A percentile compares a stretch with the other conserved stretches of the same genome.
Evolutionary conservation across 208 protist species (phyloP).

Genomic region (Leishmania tropica): DNA sequence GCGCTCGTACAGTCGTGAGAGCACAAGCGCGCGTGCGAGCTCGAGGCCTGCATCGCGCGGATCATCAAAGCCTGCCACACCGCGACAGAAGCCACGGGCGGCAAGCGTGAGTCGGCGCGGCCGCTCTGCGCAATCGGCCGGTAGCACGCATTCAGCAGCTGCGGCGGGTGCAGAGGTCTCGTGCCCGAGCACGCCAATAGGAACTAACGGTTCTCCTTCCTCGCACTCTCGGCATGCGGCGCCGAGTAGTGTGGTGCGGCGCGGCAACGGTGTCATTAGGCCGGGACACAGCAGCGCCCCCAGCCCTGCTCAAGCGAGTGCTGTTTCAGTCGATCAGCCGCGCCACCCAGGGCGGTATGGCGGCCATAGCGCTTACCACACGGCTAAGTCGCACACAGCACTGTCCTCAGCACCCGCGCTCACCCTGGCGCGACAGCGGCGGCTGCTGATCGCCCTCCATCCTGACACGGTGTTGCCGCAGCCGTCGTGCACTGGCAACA

Average conservation of each 20-base stretch:
- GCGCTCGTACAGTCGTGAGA: neutral
- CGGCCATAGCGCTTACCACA: neutral
- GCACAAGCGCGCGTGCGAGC: neutral
- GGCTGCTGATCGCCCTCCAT: conserved; percentile 15
- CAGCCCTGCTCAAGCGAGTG: conserved; percentile 3
- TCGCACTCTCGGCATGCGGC: conserved; percentile 1
- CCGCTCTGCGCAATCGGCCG: neutral
- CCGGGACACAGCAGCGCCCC: conserved; percentile 6
- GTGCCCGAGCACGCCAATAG: neutral
- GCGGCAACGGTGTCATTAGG: conserved; percentile 16
- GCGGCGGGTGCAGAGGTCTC: neutral
- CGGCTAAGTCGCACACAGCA: neutral
- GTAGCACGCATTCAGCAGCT: neutral
- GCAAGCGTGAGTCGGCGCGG: neutral
- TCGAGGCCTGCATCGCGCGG: neutral
- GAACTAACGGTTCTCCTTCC: neutral
- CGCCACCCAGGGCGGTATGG: conserved; percentile 8
- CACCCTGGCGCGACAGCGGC: conserved; percentile 1
- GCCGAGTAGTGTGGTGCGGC: conserved; percentile 7
- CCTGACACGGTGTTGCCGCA: conserved; percentile 26
- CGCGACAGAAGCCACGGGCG: neutral
- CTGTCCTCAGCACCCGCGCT: conserved; percentile 8
- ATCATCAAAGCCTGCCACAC: conserved; percentile 5
- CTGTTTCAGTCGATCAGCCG: conserved; percentile 11
- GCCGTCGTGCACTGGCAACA: conserved; percentile 11